phyloP scores from a whole-genome alignment of 257 asterid species.

The Buddleja alternifolia region DNA sequence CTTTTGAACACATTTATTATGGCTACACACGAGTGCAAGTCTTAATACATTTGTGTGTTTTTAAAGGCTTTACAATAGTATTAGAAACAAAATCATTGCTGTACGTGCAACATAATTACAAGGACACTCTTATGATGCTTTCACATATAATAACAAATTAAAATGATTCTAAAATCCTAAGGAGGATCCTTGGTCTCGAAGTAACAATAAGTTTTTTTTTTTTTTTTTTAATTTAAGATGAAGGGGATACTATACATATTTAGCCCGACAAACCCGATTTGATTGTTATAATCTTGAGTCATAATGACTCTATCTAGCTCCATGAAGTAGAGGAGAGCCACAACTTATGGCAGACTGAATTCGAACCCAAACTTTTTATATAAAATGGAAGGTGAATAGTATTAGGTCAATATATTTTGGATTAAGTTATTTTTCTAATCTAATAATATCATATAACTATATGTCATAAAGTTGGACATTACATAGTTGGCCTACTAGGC shows the following conservation, averaged over 20 bases:
- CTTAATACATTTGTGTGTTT: not conserved
- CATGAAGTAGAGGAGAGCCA: too few relatives aligned
- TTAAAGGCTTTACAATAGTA: not conserved
- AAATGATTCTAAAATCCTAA: constrained; percentile 28
- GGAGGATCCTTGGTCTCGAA: constrained; percentile 36
- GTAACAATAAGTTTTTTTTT: constrained; percentile 24
- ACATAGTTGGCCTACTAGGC: constrained; percentile 24
- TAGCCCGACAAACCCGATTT: too few relatives aligned
- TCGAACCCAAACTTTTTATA: too few relatives aligned
- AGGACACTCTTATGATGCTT: constrained; percentile 24
- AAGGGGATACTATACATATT: too few relatives aligned
- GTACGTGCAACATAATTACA: constrained; percentile 18
- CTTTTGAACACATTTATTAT: not conserved
- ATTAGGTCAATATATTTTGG: too few relatives aligned
- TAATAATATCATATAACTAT: constrained; percentile 4
- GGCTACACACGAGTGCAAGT: not conserved
- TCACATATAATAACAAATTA: constrained; percentile 33
- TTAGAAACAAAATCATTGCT: not conserved
- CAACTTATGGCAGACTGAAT: too few relatives aligned
- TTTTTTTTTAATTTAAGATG: constrained; percentile 10
- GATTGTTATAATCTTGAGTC: too few relatives aligned
- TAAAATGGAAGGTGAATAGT: too few relatives aligned
- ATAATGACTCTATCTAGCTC: too few relatives aligned
- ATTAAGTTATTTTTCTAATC: not conserved
- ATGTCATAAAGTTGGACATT: constrained; percentile 1